Base-by-base conservation (phyloP, 305 asterid species). In the Fraxinus baroniana region DNA sequence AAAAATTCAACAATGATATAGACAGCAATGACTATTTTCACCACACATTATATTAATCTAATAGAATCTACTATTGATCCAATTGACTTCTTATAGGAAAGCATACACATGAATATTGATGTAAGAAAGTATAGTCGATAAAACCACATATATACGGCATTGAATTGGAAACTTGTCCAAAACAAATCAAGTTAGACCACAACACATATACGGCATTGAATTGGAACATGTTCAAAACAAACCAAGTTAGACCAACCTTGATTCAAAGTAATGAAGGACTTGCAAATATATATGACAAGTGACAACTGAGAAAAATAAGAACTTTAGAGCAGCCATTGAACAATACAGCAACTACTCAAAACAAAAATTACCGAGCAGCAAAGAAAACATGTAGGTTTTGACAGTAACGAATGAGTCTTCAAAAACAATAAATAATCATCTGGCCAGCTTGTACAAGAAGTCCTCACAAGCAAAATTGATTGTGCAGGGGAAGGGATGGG, bases 401-500 rank as follows among this genome's bases (percentile, higher is more conserved):
- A 68, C 17, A 39, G 18, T 28, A 44, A 33, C 18, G 22, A 49
- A 55, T 52, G 9, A 60, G 26, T 30, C 55, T 44, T 18, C 32
- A 37, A 57, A 26, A 74, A 74, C 44, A 44, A n/a, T 74, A 74
- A 33, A 74, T 13, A 24, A 74, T 24, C 12, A 36, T 33, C 49
- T 35, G 36, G n/a, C 60, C 3, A 32, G 77, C 77, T n/a, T 1
- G 52, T 7, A 57, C 17, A 79, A 52, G 68, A 79, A 52, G 68
- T 80, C 30, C 77, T 76, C 72, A 39, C 26, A 17, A 78, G 71
- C 32, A 55, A 60, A 73, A 73, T 36, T 41, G 28, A 81, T 24
- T 68, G 60, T 24, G 64, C 9, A 80, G 7, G 12, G 49, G 24
- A 77, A 71, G 9, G 39, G 39, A 36, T 3, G 37, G 72, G 32